phyloP scores from a whole-genome alignment of 192 early-diverging fungal species.

The Entrophospora sp. region DNA sequence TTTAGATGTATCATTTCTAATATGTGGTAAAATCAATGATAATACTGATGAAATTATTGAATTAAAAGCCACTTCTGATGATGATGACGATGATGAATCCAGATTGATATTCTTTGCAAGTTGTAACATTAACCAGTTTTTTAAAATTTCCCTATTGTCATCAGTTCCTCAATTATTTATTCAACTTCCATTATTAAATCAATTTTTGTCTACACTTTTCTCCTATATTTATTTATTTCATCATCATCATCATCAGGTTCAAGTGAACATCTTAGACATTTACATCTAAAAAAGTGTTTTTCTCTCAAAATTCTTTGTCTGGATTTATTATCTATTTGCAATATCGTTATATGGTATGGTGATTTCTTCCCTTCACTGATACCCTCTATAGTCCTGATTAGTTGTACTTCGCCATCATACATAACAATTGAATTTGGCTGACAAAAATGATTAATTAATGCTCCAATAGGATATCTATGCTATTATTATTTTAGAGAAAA shows the following conservation, averaged over 20 bases:
- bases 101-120: too few relatives aligned
- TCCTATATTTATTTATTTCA: not conserved
- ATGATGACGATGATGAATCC: not conserved
- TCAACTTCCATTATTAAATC: too few relatives aligned
- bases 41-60: not conserved
- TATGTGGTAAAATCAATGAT: conserved; percentile 14
- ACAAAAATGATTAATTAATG: conserved; percentile 62
- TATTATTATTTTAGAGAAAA: too few relatives aligned
- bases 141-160: too few relatives aligned
- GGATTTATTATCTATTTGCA: conserved; percentile 21
- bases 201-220: not conserved
- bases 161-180: not conserved
- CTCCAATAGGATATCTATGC: conserved; percentile 44
- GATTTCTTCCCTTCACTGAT: conserved; percentile 43
- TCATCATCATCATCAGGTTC: not conserved
- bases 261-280: conserved; percentile 33
- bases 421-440: conserved; percentile 50
- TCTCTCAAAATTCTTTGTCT: conserved; percentile 26
- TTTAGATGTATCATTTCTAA: conserved; percentile 25
- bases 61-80: not conserved
- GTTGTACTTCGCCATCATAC: conserved; percentile 41
- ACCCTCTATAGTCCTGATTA: conserved; percentile 42
- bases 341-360: conserved; percentile 54
- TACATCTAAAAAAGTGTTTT: conserved; percentile 44
- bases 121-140: too few relatives aligned